Conservation (phyloP, 2,329 filamentous ascomycete genomes). For the Xylariaceae sp. region DNA sequence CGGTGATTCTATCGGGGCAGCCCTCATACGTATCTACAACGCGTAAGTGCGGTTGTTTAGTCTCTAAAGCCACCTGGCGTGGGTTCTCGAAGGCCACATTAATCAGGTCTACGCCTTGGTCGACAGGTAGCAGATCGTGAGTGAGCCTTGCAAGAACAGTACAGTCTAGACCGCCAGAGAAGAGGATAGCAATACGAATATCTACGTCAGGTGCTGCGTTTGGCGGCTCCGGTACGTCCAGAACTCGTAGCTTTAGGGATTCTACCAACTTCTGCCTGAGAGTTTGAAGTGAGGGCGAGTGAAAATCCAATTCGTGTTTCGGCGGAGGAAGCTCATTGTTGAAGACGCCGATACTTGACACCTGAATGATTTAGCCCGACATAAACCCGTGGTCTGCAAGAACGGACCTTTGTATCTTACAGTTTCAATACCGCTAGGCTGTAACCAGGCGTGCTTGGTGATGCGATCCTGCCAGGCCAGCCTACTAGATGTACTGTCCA, state of each 20-base stretch:
- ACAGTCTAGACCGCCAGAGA: constrained; percentile 94
- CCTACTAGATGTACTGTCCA: constrained; percentile 7
- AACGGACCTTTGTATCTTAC: constrained; percentile 47
- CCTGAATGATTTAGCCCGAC: constrained; percentile 51
- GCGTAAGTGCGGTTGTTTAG: constrained; percentile 40
- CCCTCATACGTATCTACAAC: constrained; percentile 67
- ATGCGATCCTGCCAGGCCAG: constrained; percentile 24
- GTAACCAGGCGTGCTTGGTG: constrained; percentile 44
- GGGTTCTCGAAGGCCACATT: constrained; percentile 99
- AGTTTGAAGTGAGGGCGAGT: constrained; percentile 57
- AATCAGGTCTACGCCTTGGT: constrained; percentile 80
- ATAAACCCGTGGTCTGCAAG: not conserved
- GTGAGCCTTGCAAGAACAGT: constrained; percentile 81
- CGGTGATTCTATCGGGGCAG: constrained; percentile 90
- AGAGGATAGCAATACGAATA: constrained; percentile 76
- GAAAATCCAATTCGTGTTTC: constrained; percentile 39
- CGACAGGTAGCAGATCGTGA: constrained; percentile 73
- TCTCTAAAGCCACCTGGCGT: constrained; percentile 65
- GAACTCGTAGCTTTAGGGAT: constrained; percentile 69
- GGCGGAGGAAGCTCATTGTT: constrained; percentile 51
- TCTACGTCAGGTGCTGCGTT: constrained; percentile 41
- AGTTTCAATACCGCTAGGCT: constrained; percentile 44
- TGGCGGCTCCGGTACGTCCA: constrained; percentile 67
- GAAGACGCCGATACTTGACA: constrained; percentile 60
- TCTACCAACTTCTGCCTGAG: constrained; percentile 61